Percentiles rank a stretch among this genome's conserved stretches.
Evolutionary conservation across 78 protist species (phyloP).

Genomic region (Monocercomonoides exilis): DNA sequence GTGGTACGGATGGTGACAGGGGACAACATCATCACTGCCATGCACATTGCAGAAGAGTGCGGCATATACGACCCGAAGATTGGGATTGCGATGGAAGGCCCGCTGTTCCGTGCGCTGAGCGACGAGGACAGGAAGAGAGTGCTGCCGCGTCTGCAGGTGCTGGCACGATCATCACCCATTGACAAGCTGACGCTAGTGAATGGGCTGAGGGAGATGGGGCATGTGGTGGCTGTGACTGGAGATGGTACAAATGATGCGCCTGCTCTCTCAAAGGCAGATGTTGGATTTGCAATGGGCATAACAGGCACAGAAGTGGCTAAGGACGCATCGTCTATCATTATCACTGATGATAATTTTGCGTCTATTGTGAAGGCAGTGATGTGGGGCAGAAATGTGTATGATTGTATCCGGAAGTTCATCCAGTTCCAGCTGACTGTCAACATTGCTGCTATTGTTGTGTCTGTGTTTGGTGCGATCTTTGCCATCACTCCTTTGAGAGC

Average conservation of each 20-base stretch:
- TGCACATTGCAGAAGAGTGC: slow-evolving; percentile 30
- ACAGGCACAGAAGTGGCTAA: slow-evolving; percentile 61
- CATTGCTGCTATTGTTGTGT: slow-evolving; percentile 67
- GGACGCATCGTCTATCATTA: slow-evolving; percentile 71
- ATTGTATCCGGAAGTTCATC: slow-evolving; percentile 38
- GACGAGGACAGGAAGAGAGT: not conserved
- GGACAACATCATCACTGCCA: slow-evolving; percentile 34
- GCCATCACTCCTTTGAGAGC: slow-evolving; percentile 66
- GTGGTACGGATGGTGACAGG: slow-evolving; percentile 43
- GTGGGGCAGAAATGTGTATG: slow-evolving; percentile 90
- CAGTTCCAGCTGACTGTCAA: slow-evolving; percentile 94
- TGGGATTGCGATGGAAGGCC: slow-evolving; percentile 6
- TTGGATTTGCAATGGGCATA: slow-evolving; percentile 65
- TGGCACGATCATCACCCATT: slow-evolving; percentile 17
- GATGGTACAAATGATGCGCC: slow-evolving; percentile 75
- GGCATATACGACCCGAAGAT: slow-evolving; percentile 10
- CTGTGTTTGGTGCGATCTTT: slow-evolving; percentile 40
- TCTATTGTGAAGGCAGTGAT: slow-evolving; percentile 74
- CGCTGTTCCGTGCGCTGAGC: not conserved
- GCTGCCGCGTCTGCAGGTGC: slow-evolving; percentile 6
- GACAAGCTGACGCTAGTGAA: slow-evolving; percentile 5
- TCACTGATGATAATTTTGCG: slow-evolving; percentile 87
- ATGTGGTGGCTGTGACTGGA: slow-evolving; percentile 66
- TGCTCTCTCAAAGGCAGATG: slow-evolving; percentile 56
- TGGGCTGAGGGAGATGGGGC: not conserved